Evolutionary conservation across 306 rosid genomes (phyloP).

Genomic region (Cicer cuneatum): DNA sequence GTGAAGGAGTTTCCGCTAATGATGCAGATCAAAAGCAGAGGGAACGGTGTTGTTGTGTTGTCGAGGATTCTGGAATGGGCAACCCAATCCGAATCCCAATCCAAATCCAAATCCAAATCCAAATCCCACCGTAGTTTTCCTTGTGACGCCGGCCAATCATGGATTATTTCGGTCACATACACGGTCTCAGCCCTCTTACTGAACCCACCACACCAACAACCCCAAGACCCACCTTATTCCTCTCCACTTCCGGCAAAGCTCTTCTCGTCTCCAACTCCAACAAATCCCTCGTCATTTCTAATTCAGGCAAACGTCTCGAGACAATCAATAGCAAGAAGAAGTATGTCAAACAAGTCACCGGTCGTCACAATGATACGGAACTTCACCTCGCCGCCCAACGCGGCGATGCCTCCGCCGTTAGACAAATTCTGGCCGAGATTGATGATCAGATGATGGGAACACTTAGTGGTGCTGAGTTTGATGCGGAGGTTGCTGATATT

Average conservation of each 20-base stretch:
- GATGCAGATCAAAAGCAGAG: slow-evolving; percentile 34
- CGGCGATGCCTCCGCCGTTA: slow-evolving; percentile 59
- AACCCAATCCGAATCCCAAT: slow-evolving; percentile 21
- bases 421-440: slow-evolving; percentile 60
- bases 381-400: slow-evolving; percentile 81
- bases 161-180: slow-evolving; percentile 41
- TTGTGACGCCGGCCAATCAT: slow-evolving; percentile 20
- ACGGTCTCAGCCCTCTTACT: slow-evolving; percentile 33
- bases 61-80: slow-evolving; percentile 41
- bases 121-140: not conserved
- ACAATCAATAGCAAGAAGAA: slow-evolving; percentile 52
- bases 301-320: slow-evolving; percentile 67
- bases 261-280: slow-evolving; percentile 64
- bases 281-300: slow-evolving; percentile 60
- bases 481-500: slow-evolving; percentile 66
- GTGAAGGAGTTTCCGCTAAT: slow-evolving; percentile 43
- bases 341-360: slow-evolving; percentile 85
- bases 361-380: slow-evolving; percentile 82
- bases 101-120: not conserved
- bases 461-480: slow-evolving; percentile 64
- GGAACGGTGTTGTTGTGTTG: not conserved
- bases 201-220: slow-evolving; percentile 63
- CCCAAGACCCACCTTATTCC: slow-evolving; percentile 52
- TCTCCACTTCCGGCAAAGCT: slow-evolving; percentile 68
- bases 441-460: slow-evolving; percentile 77